Evolutionary conservation across 345 rosid genomes (phyloP), one percentile per base, ranked within the genome.

Genomic region (Isatis tinctoria): DNA sequence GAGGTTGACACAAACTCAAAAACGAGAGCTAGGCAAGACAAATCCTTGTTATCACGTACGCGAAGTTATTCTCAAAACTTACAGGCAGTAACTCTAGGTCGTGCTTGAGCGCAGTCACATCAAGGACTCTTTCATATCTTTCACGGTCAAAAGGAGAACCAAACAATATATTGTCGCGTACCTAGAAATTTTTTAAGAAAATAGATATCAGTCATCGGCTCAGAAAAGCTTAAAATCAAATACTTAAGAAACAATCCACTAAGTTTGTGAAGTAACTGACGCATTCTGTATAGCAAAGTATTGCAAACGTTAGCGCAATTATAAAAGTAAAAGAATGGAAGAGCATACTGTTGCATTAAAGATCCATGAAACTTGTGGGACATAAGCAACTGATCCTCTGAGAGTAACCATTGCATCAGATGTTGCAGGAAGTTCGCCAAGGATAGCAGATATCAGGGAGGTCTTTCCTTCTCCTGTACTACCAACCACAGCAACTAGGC

Each of bases 261-360:
- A 36, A 11, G 28, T 71, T n/a, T 37, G 18, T 17, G 20, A 35
- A 32, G 66, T 45, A 37, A 71, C 60, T 61, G 53, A 39, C 32
- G 32, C 60, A 49, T 72, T 61, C 58, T 43, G 24, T 41, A 8
- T 30, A 40, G 13, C 26, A 24, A 17, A 57, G 18, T 0, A 5
- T 24, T 51, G 69, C 43, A 40, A 27, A 72, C 2, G 13, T 22
- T 18, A 22, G 35, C 20, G 6, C 44, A 57, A 20, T 53, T 3
- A 8, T 22, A 10, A 30, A 54, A 32, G 36, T 64, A 64, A 30
- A 17, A 47, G 28, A 36, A 65, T 30, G 41, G 11, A 51, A 53
- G 30, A 76, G 75, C 95, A 77, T 85, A 94, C 98, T 33, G 98
- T 91, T 53, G 96, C 98, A 83, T 94, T 94, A 67, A 94, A 94